Conservation (phyloP, 2,329 filamentous ascomycete species). For the Dactylellina leptospora region DNA sequence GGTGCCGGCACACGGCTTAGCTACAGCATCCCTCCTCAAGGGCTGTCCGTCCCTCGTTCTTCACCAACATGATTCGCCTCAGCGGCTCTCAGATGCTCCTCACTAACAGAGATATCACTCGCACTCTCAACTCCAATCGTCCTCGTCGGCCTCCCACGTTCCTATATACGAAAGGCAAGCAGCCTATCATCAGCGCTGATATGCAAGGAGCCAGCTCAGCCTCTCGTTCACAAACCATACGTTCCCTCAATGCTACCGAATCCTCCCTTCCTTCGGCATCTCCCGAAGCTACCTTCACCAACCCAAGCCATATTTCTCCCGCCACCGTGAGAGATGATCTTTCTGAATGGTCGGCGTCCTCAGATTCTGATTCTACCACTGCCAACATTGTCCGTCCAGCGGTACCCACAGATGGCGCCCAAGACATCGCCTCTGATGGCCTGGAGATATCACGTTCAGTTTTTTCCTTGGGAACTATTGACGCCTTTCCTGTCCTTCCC, state of each 20-base stretch:
- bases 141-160: conserved; percentile 28
- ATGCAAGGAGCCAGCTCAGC: too few relatives aligned
- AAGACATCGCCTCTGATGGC: background rate
- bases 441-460: conserved; percentile 12
- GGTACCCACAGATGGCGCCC: background rate
- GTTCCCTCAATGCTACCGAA: background rate
- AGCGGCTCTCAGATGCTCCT: conserved; percentile 36
- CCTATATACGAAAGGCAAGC: conserved; percentile 47
- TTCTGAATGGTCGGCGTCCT: conserved; percentile 30
- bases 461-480: conserved; percentile 30
- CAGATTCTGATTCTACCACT: conserved; percentile 18
- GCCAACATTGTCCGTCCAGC: background rate
- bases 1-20: background rate
- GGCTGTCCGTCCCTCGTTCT: background rate
- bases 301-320: background rate
- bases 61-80: conserved; percentile 29
- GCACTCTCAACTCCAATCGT: conserved; percentile 28
- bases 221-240: too few relatives aligned
- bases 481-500: conserved; percentile 33
- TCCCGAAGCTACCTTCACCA: too few relatives aligned
- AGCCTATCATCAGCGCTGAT: conserved; percentile 16
- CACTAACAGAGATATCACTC: conserved; percentile 39
- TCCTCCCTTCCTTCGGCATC: conserved; percentile 2
- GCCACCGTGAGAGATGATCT: background rate
- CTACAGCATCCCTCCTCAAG: background rate